Conservation (phyloP, 1,139 yeast species). For the Lodderomyces theae region DNA sequence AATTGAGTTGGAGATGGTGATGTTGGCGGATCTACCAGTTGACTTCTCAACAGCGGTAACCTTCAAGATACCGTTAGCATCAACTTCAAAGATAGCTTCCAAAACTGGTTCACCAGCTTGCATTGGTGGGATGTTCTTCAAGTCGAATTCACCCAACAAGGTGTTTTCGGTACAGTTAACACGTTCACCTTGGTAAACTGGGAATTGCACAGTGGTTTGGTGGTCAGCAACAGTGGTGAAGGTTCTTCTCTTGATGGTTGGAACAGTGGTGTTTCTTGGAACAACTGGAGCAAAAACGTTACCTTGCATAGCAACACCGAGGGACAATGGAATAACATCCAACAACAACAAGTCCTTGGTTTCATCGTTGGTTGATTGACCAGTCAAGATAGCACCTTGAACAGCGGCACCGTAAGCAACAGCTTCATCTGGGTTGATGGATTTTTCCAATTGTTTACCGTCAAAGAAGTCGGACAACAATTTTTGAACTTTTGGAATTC, state of each 20-base stretch:
- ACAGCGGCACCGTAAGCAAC: conserved; percentile 99
- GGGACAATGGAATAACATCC: conserved; percentile 97
- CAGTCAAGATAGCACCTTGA: conserved; percentile 98
- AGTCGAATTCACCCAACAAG: conserved; percentile 98
- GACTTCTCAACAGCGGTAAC: conserved; percentile 99
- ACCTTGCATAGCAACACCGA: conserved; percentile 99
- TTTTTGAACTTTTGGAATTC: conserved; percentile 99
- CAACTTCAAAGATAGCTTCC: conserved; percentile 99
- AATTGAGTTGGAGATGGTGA: conserved; percentile 98
- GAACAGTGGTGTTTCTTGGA: conserved; percentile 99
- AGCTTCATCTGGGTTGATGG: conserved; percentile 99
- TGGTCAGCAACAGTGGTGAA: conserved; percentile 99
- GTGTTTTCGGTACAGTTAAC: conserved; percentile 99
- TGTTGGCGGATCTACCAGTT: conserved; percentile 99
- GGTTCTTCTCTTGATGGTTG: conserved; percentile 99
- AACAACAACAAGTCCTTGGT: conserved; percentile 95
- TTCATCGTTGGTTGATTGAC: conserved; percentile 96
- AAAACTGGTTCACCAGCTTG: conserved; percentile 99
- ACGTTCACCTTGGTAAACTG: conserved; percentile 99
- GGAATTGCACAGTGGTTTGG: conserved; percentile 99
- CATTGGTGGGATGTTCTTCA: conserved; percentile 98
- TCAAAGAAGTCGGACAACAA: conserved; percentile 96
- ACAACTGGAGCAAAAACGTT: conserved; percentile 98
- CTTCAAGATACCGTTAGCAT: conserved; percentile 99
- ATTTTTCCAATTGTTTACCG: conserved; percentile 94